These are phyloP conservation scores for Graphilbum fragrans DNA, from an alignment of 2,329 filamentous ascomycete species.

Conservation along the genomic window DNA sequence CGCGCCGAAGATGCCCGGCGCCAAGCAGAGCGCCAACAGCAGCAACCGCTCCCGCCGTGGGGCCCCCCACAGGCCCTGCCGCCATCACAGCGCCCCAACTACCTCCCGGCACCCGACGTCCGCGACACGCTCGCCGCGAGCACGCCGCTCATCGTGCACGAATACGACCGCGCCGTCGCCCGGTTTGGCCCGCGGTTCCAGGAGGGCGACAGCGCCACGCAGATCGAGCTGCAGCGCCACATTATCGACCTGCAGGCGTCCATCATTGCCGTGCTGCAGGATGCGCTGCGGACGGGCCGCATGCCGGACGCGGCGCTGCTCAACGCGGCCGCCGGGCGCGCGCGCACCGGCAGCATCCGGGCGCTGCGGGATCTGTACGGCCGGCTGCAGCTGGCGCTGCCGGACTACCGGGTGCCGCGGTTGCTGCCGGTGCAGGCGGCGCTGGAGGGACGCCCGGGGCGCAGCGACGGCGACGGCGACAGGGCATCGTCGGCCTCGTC, in stretches of 20 bases:
- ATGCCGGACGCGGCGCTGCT: slow-evolving; percentile 18
- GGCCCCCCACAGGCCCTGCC: too few relatives aligned
- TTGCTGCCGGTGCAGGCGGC: slow-evolving; percentile 11
- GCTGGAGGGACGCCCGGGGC: too few relatives aligned
- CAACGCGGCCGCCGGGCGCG: slow-evolving; percentile 20
- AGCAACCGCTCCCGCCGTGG: too few relatives aligned
- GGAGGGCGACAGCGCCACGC: slow-evolving; percentile 20
- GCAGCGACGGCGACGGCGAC: slow-evolving; percentile 9
- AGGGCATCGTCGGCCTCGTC: not conserved
- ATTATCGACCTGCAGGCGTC: slow-evolving; percentile 24
- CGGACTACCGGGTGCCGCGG: slow-evolving; percentile 14
- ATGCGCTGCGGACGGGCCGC: slow-evolving; percentile 19
- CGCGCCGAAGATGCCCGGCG: slow-evolving; percentile 9
- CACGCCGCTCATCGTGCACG: slow-evolving; percentile 18
- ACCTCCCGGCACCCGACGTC: slow-evolving; percentile 15
- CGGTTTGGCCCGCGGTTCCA: slow-evolving; percentile 21
- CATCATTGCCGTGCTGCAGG: slow-evolving; percentile 24
- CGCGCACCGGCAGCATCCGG: slow-evolving; percentile 21
- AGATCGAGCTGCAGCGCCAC: slow-evolving; percentile 23
- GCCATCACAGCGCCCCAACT: too few relatives aligned
- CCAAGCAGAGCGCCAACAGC: slow-evolving; percentile 5
- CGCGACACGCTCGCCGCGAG: slow-evolving; percentile 17
- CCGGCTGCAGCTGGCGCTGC: slow-evolving; percentile 14
- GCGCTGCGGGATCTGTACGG: slow-evolving; percentile 22
- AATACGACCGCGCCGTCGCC: slow-evolving; percentile 21